A percentile compares a stretch with the other conserved stretches of the same genome.
Conservation (phyloP, 2,329 filamentous ascomycete species). For the Paecilomyces sp. region DNA sequence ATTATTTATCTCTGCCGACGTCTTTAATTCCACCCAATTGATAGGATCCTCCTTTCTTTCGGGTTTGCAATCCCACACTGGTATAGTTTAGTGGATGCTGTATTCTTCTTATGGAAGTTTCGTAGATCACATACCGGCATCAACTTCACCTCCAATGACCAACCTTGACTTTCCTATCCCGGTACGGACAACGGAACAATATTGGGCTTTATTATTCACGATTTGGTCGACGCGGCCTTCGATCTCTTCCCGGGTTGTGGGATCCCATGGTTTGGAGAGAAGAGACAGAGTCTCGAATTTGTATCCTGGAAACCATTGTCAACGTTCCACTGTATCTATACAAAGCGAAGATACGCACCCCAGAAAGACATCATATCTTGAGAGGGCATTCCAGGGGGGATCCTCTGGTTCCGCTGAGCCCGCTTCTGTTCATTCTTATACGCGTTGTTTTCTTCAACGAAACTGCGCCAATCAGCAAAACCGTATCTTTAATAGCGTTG, state of each 20-base stretch:
- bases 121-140: slow-evolving; percentile 56
- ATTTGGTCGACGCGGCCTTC: slow-evolving; percentile 63
- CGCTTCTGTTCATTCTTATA: slow-evolving; percentile 59
- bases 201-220: slow-evolving; percentile 87
- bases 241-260: slow-evolving; percentile 67
- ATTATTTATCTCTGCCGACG: slow-evolving; percentile 63
- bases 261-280: slow-evolving; percentile 66
- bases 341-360: slow-evolving; percentile 49
- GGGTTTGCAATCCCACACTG: slow-evolving; percentile 80
- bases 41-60: slow-evolving; percentile 57
- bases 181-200: slow-evolving; percentile 88
- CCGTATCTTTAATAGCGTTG: slow-evolving; percentile 3
- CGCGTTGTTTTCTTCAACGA: slow-evolving; percentile 83
- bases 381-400: slow-evolving; percentile 50
- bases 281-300: slow-evolving; percentile 89
- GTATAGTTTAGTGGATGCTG: slow-evolving; percentile 1
- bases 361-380: slow-evolving; percentile 86
- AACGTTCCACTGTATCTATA: slow-evolving; percentile 1
- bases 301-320: slow-evolving; percentile 56
- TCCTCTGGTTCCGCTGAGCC: slow-evolving; percentile 47
- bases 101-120: background rate
- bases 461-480: slow-evolving; percentile 47
- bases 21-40: slow-evolving; percentile 95
- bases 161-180: slow-evolving; percentile 70
- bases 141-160: slow-evolving; percentile 87